Evolutionary conservation across 805 yeast species (phyloP).

Genomic region (Nakazawaea holstii): DNA sequence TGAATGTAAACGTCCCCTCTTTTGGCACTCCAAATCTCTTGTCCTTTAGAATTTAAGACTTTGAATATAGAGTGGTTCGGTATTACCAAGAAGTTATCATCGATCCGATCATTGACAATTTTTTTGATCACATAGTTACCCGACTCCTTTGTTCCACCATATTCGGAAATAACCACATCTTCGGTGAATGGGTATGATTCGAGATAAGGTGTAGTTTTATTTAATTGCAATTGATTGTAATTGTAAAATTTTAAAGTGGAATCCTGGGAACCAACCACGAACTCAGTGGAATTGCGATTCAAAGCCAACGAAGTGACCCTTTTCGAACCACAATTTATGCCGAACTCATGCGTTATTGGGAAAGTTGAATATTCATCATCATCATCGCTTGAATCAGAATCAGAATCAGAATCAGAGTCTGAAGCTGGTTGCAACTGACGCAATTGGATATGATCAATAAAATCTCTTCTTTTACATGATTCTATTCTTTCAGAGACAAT

Average conservation of each 20-base stretch:
- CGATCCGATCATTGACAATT: neutral
- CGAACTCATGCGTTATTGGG: constrained; percentile 30
- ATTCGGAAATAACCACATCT: constrained; percentile 10
- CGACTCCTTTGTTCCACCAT: constrained; percentile 8
- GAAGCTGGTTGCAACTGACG: neutral
- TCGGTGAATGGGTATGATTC: constrained; percentile 11
- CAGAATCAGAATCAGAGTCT: constrained; percentile 7
- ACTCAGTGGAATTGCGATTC: constrained; percentile 20
- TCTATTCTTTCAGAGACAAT: neutral
- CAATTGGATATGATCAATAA: constrained; percentile 12
- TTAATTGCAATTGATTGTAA: constrained; percentile 26
- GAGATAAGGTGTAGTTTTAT: constrained; percentile 11
- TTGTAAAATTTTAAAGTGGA: constrained; percentile 24
- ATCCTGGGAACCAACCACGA: constrained; percentile 23
- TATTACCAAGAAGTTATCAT: constrained; percentile 10
- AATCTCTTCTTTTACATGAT: constrained; percentile 3
- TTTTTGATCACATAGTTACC: constrained; percentile 8
- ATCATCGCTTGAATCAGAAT: constrained; percentile 7
- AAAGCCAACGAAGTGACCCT: constrained; percentile 18
- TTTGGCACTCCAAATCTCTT: constrained; percentile 12
- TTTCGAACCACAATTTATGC: constrained; percentile 17
- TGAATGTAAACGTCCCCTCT: constrained; percentile 21
- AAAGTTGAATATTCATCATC: constrained; percentile 23
- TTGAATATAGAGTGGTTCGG: constrained; percentile 16
- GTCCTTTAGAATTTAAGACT: constrained; percentile 13